These are phyloP conservation scores for Ophiostoma ulmi DNA, from an alignment of 2,329 filamentous ascomycete genomes.

Conservation along the genomic window DNA sequence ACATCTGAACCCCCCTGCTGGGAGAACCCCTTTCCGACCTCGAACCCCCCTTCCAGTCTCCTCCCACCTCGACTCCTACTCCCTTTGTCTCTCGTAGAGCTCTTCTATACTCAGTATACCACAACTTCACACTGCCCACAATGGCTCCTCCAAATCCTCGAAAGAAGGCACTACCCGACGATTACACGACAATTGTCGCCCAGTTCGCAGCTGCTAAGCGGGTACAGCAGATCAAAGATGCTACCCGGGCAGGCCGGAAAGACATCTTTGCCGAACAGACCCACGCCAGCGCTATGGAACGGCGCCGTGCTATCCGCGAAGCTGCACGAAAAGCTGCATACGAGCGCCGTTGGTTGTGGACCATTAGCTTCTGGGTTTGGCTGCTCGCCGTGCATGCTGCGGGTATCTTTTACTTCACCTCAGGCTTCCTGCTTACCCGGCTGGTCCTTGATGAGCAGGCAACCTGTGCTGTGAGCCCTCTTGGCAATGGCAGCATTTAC, in stretches of 20 bases:
- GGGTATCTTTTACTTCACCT: conserved; percentile 88
- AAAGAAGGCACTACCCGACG: conserved; percentile 31
- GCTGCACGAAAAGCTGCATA: conserved; percentile 45
- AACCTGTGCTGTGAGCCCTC: conserved; percentile 62
- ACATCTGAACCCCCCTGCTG: not conserved
- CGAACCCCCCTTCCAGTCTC: not conserved
- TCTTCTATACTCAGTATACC: not conserved
- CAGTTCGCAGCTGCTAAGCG: conserved; percentile 52
- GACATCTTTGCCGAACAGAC: conserved; percentile 28
- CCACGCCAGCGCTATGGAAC: conserved; percentile 38
- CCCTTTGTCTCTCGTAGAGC: not conserved
- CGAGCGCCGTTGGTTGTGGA: conserved; percentile 53
- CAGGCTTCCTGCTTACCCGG: conserved; percentile 87
- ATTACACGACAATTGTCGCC: conserved; percentile 50
- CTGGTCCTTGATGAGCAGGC: conserved; percentile 74
- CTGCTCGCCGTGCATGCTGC: conserved; percentile 68
- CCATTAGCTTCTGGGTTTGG: conserved; percentile 63
- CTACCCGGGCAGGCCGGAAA: conserved; percentile 31
- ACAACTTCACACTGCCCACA: not conserved
- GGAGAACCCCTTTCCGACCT: not conserved
- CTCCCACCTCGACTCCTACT: conserved; percentile 8
- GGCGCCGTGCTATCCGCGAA: conserved; percentile 45
- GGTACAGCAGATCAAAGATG: conserved; percentile 42
- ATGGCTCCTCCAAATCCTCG: conserved; percentile 26
- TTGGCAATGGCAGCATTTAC: conserved; percentile 41